These are phyloP conservation scores for Davidsoniella virescens DNA, from an alignment of 2,329 filamentous ascomycete genomes.

Conservation along the genomic window DNA sequence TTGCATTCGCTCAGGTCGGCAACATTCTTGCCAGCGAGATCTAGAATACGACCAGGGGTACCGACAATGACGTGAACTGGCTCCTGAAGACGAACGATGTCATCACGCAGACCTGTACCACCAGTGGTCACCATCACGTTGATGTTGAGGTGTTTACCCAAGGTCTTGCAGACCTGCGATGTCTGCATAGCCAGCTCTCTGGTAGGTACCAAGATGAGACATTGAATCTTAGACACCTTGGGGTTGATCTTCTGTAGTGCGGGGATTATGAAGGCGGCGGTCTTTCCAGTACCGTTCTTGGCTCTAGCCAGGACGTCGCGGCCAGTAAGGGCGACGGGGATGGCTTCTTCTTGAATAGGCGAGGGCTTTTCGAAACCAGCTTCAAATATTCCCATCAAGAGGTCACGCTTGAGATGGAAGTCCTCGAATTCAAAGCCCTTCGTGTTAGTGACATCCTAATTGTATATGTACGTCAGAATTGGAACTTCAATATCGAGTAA, in stretches of 20 bases:
- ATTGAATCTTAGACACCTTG: constrained; percentile 91
- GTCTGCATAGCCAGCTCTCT: constrained; percentile 95
- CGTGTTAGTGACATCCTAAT: constrained; percentile 88
- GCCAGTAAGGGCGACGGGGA: constrained; percentile 87
- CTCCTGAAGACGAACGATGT: constrained; percentile 88
- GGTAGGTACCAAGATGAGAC: constrained; percentile 88
- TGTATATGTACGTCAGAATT: constrained; percentile 5
- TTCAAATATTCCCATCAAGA: constrained; percentile 99
- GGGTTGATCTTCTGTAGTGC: constrained; percentile 92
- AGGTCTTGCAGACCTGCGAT: constrained; percentile 95
- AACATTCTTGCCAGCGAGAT: constrained; percentile 89
- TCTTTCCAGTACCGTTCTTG: constrained; percentile 98
- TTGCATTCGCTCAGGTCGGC: constrained; percentile 91
- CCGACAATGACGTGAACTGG: constrained; percentile 95
- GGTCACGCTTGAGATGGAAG: constrained; percentile 82
- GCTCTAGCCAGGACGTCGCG: constrained; percentile 90
- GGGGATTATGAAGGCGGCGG: constrained; percentile 92
- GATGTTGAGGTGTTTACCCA: constrained; percentile 90
- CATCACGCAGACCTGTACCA: constrained; percentile 85
- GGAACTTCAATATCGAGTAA: neutral
- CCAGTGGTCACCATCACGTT: constrained; percentile 99
- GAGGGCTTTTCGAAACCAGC: constrained; percentile 97
- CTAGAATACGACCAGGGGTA: constrained; percentile 88
- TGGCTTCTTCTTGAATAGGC: constrained; percentile 97
- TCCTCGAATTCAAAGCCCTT: constrained; percentile 97